These are phyloP conservation scores for Candida orba DNA, from an alignment of 805 yeast species.

Conservation along the genomic window DNA sequence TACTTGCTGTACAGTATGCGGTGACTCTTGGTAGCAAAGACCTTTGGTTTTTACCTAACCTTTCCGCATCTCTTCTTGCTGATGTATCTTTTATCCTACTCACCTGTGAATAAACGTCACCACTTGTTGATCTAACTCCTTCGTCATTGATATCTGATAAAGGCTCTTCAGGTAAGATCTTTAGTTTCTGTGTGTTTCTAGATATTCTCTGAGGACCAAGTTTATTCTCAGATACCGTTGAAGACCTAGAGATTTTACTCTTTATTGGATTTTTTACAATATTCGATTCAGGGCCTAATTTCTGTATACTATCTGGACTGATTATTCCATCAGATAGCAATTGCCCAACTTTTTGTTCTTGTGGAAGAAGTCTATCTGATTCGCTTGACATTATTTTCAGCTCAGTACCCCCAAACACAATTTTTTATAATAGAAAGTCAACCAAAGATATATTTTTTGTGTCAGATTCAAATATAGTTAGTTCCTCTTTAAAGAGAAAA, in stretches of 20 bases:
- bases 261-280: neutral
- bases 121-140: slow-evolving; percentile 5
- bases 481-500: neutral
- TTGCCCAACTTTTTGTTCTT: neutral
- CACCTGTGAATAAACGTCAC: slow-evolving; percentile 77
- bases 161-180: slow-evolving; percentile 59
- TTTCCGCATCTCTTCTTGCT: slow-evolving; percentile 90
- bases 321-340: neutral
- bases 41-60: slow-evolving; percentile 70
- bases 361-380: neutral
- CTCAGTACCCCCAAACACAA: neutral
- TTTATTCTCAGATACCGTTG: slow-evolving; percentile 25
- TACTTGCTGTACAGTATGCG: slow-evolving; percentile 92
- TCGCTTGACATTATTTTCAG: neutral
- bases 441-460: neutral
- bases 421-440: neutral
- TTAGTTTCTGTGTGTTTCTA: slow-evolving; percentile 66
- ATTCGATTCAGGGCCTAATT: neutral
- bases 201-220: slow-evolving; percentile 71
- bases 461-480: neutral
- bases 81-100: slow-evolving; percentile 77
- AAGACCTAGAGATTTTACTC: slow-evolving; percentile 2
- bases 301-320: neutral
- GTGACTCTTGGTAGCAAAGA: slow-evolving; percentile 87
- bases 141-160: slow-evolving; percentile 20